phyloP scores from a whole-genome alignment of 2,329 filamentous ascomycete genomes.

The Dendryphion nanum region DNA sequence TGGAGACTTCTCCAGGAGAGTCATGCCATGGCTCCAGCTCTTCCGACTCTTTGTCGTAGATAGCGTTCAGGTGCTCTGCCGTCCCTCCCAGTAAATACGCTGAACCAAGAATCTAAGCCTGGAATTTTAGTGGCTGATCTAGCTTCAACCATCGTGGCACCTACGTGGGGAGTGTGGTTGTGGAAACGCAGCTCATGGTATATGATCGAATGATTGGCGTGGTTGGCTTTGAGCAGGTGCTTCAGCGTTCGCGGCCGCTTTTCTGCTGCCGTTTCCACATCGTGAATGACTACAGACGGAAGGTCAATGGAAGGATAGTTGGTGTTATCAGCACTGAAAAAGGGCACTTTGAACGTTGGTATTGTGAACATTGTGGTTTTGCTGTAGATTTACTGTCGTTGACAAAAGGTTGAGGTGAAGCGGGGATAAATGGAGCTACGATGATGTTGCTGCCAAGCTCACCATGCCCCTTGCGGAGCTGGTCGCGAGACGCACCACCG shows the following conservation, averaged over 20 bases:
- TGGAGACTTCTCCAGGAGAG: slow-evolving; percentile 79
- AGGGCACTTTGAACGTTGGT: slow-evolving; percentile 18
- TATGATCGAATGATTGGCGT: slow-evolving; percentile 82
- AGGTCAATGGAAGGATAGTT: slow-evolving; percentile 48
- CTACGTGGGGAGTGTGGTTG: slow-evolving; percentile 77
- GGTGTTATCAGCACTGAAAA: slow-evolving; percentile 2
- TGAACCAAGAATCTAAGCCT: slow-evolving; percentile 66
- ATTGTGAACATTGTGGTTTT: slow-evolving; percentile 16
- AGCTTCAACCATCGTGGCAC: slow-evolving; percentile 25
- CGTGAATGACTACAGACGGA: slow-evolving; percentile 69
- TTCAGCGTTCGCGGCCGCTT: slow-evolving; percentile 81
- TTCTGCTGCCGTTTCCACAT: slow-evolving; percentile 76
- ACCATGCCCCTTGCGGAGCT: no score
- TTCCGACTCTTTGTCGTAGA: slow-evolving; percentile 77
- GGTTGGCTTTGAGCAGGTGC: slow-evolving; percentile 87
- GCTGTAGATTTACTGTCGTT: no score
- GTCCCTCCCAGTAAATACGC: slow-evolving; percentile 82
- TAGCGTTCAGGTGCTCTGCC: slow-evolving; percentile 67
- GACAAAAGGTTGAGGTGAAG: no score
- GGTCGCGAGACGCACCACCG: no score
- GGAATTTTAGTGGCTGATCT: slow-evolving; percentile 34
- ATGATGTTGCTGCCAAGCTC: no score
- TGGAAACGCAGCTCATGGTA: slow-evolving; percentile 73
- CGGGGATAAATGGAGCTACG: no score
- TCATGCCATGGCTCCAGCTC: slow-evolving; percentile 76